These are phyloP conservation scores for Chrysoporthe austroafricana DNA, from an alignment of 2,329 filamentous ascomycete genomes.

Conservation along the genomic window DNA sequence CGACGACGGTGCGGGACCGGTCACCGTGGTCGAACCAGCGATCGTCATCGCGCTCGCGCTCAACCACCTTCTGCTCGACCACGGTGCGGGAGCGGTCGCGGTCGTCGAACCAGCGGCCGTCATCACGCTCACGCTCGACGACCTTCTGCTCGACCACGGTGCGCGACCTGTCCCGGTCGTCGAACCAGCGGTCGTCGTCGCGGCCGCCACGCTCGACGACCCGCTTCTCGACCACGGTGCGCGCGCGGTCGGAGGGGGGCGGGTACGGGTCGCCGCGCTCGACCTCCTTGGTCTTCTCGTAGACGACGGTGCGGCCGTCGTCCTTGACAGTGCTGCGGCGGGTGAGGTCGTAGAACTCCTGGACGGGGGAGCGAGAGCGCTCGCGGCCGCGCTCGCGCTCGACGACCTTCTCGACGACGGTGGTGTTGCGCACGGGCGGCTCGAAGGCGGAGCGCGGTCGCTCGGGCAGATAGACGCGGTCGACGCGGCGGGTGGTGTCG, in stretches of 20 bases:
- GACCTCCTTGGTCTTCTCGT: constrained; percentile 34
- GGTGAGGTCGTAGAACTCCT: constrained; percentile 26
- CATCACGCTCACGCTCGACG: constrained; percentile 23
- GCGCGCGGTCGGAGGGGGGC: constrained; percentile 17
- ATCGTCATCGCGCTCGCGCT: constrained; percentile 23
- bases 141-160: constrained; percentile 25
- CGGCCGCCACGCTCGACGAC: constrained; percentile 22
- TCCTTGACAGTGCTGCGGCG: constrained; percentile 29
- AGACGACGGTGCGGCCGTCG: constrained; percentile 33
- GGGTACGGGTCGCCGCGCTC: constrained; percentile 24
- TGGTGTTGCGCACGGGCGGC: constrained; percentile 35
- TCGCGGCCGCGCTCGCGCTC: constrained; percentile 36
- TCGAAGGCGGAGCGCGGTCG: constrained; percentile 57
- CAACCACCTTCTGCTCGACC: constrained; percentile 27
- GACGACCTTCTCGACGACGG: constrained; percentile 37
- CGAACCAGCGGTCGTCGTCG: constrained; percentile 27
- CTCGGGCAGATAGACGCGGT: constrained; percentile 50
- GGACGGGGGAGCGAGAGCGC: constrained; percentile 27
- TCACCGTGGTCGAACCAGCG: constrained; percentile 27
- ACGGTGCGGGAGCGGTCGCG: constrained; percentile 28
- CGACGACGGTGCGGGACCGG: constrained; percentile 36
- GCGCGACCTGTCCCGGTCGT: constrained; percentile 29
- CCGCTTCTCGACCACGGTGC: constrained; percentile 24
- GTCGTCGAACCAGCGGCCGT: constrained; percentile 28
- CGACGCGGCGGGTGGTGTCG: constrained; percentile 44